Evolutionary conservation across 495 filamentous ascomycete genomes (phyloP).

Genomic region (Lineolata rhizophorae): DNA sequence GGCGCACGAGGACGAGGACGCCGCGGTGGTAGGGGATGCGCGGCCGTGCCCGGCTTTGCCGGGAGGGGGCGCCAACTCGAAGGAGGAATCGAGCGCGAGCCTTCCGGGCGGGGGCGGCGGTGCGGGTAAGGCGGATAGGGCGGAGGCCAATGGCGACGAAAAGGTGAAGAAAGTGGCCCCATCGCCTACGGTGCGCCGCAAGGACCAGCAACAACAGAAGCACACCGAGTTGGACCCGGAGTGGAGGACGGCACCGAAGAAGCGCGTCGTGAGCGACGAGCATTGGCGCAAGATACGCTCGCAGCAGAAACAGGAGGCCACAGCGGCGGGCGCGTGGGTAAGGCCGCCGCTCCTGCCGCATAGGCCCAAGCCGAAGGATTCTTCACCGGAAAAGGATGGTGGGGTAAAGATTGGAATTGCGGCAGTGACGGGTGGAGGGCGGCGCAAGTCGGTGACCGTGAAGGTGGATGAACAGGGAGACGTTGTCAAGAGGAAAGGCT

Average conservation of each 20-base stretch:
- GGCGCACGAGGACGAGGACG: background rate
- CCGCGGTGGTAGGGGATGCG: background rate
- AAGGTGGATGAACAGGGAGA: no score
- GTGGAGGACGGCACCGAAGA: slow-evolving; percentile 18
- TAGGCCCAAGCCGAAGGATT: background rate
- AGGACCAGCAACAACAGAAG: no score
- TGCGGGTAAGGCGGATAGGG: background rate
- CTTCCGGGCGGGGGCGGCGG: background rate
- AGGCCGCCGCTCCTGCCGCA: background rate
- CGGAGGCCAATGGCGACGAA: background rate
- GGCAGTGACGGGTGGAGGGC: no score
- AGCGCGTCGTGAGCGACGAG: slow-evolving; percentile 22
- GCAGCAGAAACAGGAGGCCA: background rate
- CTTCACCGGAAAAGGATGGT: no score
- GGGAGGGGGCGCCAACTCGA: background rate
- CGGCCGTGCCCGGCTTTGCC: background rate
- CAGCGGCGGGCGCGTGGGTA: background rate
- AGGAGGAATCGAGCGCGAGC: slow-evolving; percentile 1
- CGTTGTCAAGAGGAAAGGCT: no score
- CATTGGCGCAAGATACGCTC: slow-evolving; percentile 17
- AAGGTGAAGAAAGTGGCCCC: no score
- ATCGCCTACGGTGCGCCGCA: slow-evolving; percentile 2
- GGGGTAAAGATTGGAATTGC: no score
- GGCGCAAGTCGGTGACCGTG: no score
- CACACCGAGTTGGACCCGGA: slow-evolving; percentile 14